phyloP scores from a whole-genome alignment of 1,284 basidiomycete genomes.

The Hemileia vastatrix region DNA sequence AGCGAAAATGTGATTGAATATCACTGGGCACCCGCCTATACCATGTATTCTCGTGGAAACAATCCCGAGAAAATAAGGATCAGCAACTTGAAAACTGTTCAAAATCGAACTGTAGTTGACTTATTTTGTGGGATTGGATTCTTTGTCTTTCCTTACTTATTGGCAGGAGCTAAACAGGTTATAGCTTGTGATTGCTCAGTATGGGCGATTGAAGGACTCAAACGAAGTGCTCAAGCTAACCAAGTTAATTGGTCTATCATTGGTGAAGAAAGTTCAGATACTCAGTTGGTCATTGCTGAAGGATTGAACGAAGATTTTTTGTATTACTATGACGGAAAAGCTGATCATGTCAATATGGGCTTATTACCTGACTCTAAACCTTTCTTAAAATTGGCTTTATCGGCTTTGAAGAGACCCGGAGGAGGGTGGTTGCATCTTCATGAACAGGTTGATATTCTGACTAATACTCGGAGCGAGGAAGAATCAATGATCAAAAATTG shows the following conservation, averaged over 20 bases:
- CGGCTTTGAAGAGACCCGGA: constrained; percentile 9
- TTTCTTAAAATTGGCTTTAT: constrained; percentile 12
- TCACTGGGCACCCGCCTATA: constrained; percentile 14
- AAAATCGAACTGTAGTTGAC: constrained; percentile 5
- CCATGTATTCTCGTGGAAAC: constrained; percentile 18
- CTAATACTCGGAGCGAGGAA: background rate
- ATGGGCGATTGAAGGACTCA: constrained; percentile 14
- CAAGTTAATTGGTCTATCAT: background rate
- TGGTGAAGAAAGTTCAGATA: background rate
- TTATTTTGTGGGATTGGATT: constrained; percentile 19
- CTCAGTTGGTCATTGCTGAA: background rate
- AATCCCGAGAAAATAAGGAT: constrained; percentile 11
- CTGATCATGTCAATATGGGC: constrained; percentile 15
- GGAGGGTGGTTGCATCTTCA: constrained; percentile 18
- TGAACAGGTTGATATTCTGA: too few species aligned
- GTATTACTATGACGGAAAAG: constrained; percentile 1
- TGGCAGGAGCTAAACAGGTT: constrained; percentile 8
- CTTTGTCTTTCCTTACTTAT: constrained; percentile 7
- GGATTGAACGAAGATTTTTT: background rate
- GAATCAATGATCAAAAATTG: background rate
- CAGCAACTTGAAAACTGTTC: background rate
- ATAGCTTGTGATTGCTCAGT: constrained; percentile 11
- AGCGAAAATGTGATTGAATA: too few species aligned
- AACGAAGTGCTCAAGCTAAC: constrained; percentile 5
- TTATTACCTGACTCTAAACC: constrained; percentile 11